A percentile compares a stretch with the other conserved stretches of the same genome.
Evolutionary conservation across 768 basidiomycete genomes (phyloP).

Genomic region (Pholiota microspora): DNA sequence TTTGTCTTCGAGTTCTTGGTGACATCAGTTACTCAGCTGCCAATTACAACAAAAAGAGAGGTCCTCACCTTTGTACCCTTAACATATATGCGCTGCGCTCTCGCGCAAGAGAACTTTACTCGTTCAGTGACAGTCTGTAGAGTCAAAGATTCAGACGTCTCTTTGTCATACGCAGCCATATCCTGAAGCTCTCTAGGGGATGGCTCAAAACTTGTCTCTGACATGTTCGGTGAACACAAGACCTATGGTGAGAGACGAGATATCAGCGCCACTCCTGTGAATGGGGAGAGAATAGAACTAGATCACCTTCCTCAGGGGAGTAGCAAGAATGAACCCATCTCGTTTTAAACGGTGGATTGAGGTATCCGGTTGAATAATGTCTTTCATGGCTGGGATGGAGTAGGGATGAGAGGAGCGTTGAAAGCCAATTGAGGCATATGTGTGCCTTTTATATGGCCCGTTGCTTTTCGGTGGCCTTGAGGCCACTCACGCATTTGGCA

Average conservation of each 20-base stretch:
- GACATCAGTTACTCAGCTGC: too few species aligned
- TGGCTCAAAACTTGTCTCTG: neutral
- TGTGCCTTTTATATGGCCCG: neutral
- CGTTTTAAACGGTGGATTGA: neutral
- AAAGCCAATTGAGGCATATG: too few species aligned
- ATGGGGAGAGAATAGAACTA: neutral
- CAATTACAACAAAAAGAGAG: too few species aligned
- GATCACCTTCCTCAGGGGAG: neutral
- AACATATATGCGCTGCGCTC: too few species aligned
- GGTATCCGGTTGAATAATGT: neutral
- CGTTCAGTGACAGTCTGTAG: too few species aligned
- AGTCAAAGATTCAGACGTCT: too few species aligned
- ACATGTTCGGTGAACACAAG: neutral
- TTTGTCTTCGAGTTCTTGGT: too few species aligned
- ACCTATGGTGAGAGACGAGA: neutral
- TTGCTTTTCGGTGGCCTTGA: neutral
- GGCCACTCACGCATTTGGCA: neutral
- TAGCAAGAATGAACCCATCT: neutral
- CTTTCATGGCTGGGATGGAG: neutral
- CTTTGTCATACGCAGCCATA: neutral
- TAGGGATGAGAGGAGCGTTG: too few species aligned
- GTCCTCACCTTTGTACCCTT: too few species aligned
- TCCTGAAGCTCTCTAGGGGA: neutral
- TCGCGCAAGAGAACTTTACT: too few species aligned
- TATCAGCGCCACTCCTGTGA: neutral